A percentile compares a stretch with the other conserved stretches of the same genome.
phyloP scores from a whole-genome alignment of 192 early-diverging fungal genomes.

The Lunasporangiospora selenospora region DNA sequence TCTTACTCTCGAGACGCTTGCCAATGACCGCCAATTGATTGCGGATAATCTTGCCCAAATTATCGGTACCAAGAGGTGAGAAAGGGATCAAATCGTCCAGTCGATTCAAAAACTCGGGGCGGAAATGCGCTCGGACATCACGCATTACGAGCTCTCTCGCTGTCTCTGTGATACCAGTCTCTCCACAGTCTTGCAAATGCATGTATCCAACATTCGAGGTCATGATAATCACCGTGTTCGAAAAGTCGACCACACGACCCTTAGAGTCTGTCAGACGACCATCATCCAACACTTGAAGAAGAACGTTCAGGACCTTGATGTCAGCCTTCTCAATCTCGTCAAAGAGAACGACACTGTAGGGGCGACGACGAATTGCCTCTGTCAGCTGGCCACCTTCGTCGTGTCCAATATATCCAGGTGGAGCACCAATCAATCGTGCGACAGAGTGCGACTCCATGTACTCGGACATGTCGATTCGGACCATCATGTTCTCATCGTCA shows the following conservation, averaged over 20 bases:
- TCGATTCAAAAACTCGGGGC: slow-evolving; percentile 96
- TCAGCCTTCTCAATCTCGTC: slow-evolving; percentile 99
- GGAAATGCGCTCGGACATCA: slow-evolving; percentile 81
- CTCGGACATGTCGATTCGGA: slow-evolving; percentile 99
- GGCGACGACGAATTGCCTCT: slow-evolving; percentile 88
- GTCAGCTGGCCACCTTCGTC: slow-evolving; percentile 97
- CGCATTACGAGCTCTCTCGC: slow-evolving; percentile 72
- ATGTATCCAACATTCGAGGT: slow-evolving; percentile 87
- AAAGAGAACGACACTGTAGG: slow-evolving; percentile 94
- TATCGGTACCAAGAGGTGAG: slow-evolving; percentile 68
- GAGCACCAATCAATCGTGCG: slow-evolving; percentile 90
- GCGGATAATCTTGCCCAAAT: slow-evolving; percentile 74
- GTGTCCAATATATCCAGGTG: slow-evolving; percentile 97
- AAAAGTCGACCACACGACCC: slow-evolving; percentile 92
- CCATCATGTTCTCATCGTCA: slow-evolving; percentile 94
- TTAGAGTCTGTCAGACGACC: slow-evolving; percentile 92
- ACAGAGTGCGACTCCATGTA: slow-evolving; percentile 94
- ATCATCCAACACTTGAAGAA: slow-evolving; percentile 92
- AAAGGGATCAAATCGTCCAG: slow-evolving; percentile 95
- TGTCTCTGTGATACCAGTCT: slow-evolving; percentile 42
- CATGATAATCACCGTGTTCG: slow-evolving; percentile 95
- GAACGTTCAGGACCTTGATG: slow-evolving; percentile 75
- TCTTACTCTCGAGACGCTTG: slow-evolving; percentile 72
- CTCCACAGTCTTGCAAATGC: slow-evolving; percentile 35
- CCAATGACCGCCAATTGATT: slow-evolving; percentile 67